These are phyloP conservation scores for Leptoxyphium fumago DNA, from an alignment of 2,329 filamentous ascomycete genomes.

Conservation along the genomic window DNA sequence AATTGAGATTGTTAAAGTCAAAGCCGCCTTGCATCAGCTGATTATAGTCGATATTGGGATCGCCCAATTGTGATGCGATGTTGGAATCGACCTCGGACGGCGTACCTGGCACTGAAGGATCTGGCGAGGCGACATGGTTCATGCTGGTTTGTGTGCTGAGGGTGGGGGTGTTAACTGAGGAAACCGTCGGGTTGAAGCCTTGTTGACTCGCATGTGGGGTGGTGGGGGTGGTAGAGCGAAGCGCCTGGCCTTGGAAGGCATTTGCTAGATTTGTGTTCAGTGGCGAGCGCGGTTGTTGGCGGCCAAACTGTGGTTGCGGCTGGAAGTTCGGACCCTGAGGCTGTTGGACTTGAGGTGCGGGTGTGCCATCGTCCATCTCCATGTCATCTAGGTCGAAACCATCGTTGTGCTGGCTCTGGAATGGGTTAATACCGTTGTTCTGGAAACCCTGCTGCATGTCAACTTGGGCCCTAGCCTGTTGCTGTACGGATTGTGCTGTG, in stretches of 20 bases:
- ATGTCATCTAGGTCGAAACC: constrained; percentile 61
- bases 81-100: constrained; percentile 53
- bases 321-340: constrained; percentile 27
- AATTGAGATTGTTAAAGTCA: constrained; percentile 28
- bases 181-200: constrained; percentile 80
- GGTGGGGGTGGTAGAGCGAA: constrained; percentile 72
- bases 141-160: constrained; percentile 58
- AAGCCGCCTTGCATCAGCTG: constrained; percentile 26
- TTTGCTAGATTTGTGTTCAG: constrained; percentile 71
- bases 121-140: constrained; percentile 44
- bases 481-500: constrained; percentile 21
- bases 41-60: constrained; percentile 21
- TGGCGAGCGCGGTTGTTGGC: constrained; percentile 43
- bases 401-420: constrained; percentile 2
- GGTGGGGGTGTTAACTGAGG: constrained; percentile 90
- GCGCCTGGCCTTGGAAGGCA: constrained; percentile 50
- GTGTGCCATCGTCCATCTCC: constrained; percentile 83
- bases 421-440: constrained; percentile 4
- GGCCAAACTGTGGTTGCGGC: constrained; percentile 37
- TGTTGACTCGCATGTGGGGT: constrained; percentile 59
- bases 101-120: constrained; percentile 55
- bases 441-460: constrained; percentile 3
- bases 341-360: constrained; percentile 32
- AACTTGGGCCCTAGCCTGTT: constrained; percentile 15
- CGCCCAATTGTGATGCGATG: constrained; percentile 16